A percentile compares a stretch with the other conserved stretches of the same genome.
Conservation (phyloP, 768 basidiomycete species). For the Butyriboletus loyo region DNA sequence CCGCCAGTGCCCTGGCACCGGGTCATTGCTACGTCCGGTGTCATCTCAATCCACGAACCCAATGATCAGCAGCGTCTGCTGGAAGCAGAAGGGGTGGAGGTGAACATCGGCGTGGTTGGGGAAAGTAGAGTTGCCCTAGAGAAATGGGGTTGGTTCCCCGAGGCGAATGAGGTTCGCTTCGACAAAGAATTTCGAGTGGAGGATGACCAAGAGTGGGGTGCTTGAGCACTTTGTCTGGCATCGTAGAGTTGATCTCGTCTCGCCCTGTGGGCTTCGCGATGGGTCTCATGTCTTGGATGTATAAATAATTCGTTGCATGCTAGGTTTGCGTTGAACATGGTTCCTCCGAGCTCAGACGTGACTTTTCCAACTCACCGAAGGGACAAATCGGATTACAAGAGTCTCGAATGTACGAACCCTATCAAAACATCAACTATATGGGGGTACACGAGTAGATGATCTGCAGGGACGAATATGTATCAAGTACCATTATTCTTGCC, state of each 20-base stretch:
- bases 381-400: background rate
- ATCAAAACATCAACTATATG: slow-evolving; percentile 41
- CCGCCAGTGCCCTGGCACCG: slow-evolving; percentile 79
- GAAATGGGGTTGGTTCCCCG: slow-evolving; percentile 62
- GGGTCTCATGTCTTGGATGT: background rate
- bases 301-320: background rate
- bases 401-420: slow-evolving; percentile 22
- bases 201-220: slow-evolving; percentile 12
- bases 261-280: background rate
- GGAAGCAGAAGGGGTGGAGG: slow-evolving; percentile 74
- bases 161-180: slow-evolving; percentile 3
- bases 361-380: background rate
- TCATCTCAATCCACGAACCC: slow-evolving; percentile 52
- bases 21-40: slow-evolving; percentile 63
- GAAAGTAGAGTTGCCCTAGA: slow-evolving; percentile 53
- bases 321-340: no score
- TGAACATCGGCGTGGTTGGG: slow-evolving; percentile 47
- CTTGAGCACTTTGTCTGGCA: background rate
- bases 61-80: slow-evolving; percentile 62
- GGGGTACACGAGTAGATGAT: slow-evolving; percentile 54
- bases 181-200: background rate
- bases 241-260: background rate
- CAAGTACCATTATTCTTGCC: slow-evolving; percentile 45
- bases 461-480: slow-evolving; percentile 42
- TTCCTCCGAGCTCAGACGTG: no score